Percentiles rank a stretch among this genome's conserved stretches.
Conservation (phyloP, 352 stramenopile genomes). For the Aphanomyces invadans region DNA sequence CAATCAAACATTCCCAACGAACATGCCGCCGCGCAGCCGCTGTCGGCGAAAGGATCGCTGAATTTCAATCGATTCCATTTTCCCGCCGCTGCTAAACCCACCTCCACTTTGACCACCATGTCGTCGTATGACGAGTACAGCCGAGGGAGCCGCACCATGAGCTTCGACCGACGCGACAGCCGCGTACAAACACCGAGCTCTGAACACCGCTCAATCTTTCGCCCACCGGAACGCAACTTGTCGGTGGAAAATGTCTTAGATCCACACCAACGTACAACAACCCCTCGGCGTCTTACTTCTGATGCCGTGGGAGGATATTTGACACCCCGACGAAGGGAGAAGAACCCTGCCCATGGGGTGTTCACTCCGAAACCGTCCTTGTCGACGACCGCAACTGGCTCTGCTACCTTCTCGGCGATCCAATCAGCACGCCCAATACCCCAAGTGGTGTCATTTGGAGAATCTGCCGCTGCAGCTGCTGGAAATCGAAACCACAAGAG, state of each 20-base stretch:
- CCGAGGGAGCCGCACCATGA: not conserved
- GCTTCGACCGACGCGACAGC: not conserved
- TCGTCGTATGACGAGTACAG: not conserved
- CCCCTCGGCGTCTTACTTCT: not conserved
- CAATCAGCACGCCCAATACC: not conserved
- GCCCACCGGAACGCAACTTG: not conserved
- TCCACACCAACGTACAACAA: not conserved
- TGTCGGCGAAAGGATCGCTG: not conserved
- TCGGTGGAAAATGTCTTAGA: not conserved
- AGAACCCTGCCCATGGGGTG: not conserved
- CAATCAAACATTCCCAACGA: not conserved
- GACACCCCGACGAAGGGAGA: not conserved
- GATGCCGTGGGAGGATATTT: not conserved
- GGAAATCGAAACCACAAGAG: not conserved
- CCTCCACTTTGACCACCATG: not conserved
- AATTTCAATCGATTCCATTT: conserved; percentile 12
- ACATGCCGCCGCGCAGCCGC: not conserved
- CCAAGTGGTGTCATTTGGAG: not conserved
- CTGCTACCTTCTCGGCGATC: not conserved
- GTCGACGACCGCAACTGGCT: not conserved
- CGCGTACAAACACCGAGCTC: not conserved
- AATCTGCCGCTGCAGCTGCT: not conserved
- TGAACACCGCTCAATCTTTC: conserved; percentile 1
- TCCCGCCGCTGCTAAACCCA: not conserved
- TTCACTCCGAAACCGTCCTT: not conserved